Percentiles rank a stretch among this genome's conserved stretches.
Conservation (phyloP, 805 yeast species). For the Yarrowia sp. region DNA sequence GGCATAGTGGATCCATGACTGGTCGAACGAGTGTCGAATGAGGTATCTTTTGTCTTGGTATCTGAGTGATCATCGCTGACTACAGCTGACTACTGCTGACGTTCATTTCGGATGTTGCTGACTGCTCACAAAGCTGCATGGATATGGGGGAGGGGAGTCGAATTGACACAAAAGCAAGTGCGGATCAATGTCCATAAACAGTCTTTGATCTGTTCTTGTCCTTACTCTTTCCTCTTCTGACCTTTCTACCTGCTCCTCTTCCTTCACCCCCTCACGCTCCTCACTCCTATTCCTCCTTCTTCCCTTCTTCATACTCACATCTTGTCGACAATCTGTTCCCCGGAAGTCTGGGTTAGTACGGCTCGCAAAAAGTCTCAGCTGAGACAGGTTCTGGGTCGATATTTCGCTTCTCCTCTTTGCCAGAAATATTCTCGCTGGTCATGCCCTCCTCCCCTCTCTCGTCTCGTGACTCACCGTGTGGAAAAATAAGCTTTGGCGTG, state of each 20-base stretch:
- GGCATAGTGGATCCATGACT: no score
- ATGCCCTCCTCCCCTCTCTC: slow-evolving; percentile 19
- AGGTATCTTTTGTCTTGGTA: neutral
- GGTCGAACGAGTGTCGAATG: no score
- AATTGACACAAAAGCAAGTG: no score
- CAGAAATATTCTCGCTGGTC: slow-evolving; percentile 7
- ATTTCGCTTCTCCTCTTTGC: neutral
- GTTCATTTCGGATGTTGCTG: neutral
- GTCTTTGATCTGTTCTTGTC: neutral
- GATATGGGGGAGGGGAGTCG: no score
- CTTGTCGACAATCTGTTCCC: slow-evolving; percentile 5
- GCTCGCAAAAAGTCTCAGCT: slow-evolving; percentile 3
- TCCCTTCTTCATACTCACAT: slow-evolving; percentile 22
- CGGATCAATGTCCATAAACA: no score
- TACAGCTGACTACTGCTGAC: neutral
- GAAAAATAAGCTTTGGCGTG: slow-evolving; percentile 26
- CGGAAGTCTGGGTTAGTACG: slow-evolving; percentile 1
- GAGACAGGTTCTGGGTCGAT: neutral
- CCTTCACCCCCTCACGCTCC: neutral
- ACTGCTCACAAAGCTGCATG: no score
- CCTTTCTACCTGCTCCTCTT: neutral
- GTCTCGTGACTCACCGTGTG: slow-evolving; percentile 38
- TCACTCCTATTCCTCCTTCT: neutral
- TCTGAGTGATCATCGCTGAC: neutral
- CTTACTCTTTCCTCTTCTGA: neutral